Evolutionary conservation across 2,329 filamentous ascomycete genomes (phyloP).

Genomic region (Cercospora citrullina): DNA sequence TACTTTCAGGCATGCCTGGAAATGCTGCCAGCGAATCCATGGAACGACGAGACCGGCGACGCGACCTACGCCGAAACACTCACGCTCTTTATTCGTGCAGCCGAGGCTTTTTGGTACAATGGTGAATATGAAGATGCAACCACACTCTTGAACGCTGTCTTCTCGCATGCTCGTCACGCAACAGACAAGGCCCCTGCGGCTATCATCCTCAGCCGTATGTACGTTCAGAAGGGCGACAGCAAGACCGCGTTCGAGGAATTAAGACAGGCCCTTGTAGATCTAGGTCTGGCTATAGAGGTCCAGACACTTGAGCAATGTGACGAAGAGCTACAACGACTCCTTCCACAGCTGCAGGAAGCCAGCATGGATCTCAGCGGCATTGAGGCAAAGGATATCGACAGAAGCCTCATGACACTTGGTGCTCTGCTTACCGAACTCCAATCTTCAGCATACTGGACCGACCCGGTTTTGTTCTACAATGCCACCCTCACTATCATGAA

Average conservation of each 20-base stretch:
- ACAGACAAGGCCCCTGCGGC: constrained; percentile 79
- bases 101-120: constrained; percentile 81
- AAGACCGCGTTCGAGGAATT: constrained; percentile 67
- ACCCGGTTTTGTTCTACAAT: constrained; percentile 71
- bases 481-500: constrained; percentile 66
- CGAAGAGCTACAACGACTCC: constrained; percentile 61
- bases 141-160: constrained; percentile 67
- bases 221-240: constrained; percentile 71
- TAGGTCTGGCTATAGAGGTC: constrained; percentile 67
- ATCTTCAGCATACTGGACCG: constrained; percentile 65
- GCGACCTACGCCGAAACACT: constrained; percentile 85
- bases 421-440: constrained; percentile 59
- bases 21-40: constrained; percentile 77
- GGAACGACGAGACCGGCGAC: constrained; percentile 67
- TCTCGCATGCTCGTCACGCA: constrained; percentile 67
- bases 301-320: constrained; percentile 77
- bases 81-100: constrained; percentile 72
- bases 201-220: constrained; percentile 78
- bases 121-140: constrained; percentile 68
- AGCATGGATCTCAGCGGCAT: constrained; percentile 21
- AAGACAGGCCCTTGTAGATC: constrained; percentile 67
- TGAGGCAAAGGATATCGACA: constrained; percentile 47
- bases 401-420: constrained; percentile 62
- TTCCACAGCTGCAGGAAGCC: constrained; percentile 28
- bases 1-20: constrained; percentile 76